Conservation (phyloP, 176 grass and related monocot species). For the Oryza australiensis region DNA sequence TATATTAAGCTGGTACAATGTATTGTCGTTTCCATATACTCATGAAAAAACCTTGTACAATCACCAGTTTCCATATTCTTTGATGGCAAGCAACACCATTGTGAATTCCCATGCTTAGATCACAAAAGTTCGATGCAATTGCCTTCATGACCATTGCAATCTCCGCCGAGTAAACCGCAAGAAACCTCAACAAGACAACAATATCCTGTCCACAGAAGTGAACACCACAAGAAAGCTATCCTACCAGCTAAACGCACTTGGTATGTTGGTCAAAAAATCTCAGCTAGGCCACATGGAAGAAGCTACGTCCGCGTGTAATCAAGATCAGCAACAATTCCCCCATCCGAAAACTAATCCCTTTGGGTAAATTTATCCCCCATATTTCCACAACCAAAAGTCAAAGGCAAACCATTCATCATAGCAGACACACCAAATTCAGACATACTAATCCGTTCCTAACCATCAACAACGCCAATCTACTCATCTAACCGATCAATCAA, state of each 20-base stretch:
- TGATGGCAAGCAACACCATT: background rate
- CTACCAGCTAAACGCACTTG: background rate
- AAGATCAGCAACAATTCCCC: background rate
- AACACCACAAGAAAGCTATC: slow-evolving; percentile 2
- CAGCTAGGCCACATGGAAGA: background rate
- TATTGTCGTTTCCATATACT: background rate
- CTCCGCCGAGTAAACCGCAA: background rate
- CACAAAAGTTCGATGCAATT: background rate
- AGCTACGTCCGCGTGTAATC: background rate
- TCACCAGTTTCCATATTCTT: background rate
- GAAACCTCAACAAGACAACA: background rate
- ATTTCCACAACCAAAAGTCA: background rate
- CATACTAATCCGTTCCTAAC: background rate
- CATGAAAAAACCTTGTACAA: background rate
- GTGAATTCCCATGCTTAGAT: background rate
- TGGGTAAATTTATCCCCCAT: background rate
- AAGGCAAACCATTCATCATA: background rate
- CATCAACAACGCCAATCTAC: background rate
- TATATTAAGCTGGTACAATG: background rate
- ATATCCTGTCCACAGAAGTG: background rate
- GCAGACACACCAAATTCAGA: background rate
- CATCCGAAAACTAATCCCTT: background rate
- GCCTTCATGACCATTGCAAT: background rate
- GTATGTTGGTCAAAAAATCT: background rate
- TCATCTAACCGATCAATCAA: background rate